Conservation (phyloP, 495 filamentous ascomycete genomes). For the Penicillium egyptiacum region DNA sequence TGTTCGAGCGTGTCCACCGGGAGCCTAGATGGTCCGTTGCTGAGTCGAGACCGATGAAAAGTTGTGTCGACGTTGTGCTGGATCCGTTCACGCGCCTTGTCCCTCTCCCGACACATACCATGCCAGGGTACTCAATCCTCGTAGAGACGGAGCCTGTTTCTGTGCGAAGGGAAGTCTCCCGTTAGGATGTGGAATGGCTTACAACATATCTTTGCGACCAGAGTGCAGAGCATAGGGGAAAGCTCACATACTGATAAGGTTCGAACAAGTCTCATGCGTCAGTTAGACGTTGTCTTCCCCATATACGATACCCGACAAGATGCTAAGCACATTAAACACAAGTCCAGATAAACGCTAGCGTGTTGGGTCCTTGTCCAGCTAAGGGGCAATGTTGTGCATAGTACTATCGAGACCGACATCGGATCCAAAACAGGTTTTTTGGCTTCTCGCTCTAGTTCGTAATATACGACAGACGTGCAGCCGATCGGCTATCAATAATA, state of each 20-base stretch:
- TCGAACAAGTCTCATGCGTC: neutral
- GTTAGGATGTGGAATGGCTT: neutral
- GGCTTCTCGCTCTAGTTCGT: neutral
- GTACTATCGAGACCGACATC: neutral
- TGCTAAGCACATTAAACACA: neutral
- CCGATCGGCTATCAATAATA: neutral
- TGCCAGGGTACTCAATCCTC: neutral
- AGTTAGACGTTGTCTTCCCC: neutral
- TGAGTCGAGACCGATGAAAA: slow-evolving; percentile 1
- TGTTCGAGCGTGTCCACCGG: neutral
- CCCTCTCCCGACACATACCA: neutral
- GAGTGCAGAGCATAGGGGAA: neutral
- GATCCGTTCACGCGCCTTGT: neutral
- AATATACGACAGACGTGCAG: neutral
- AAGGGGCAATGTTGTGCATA: neutral
- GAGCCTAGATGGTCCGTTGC: neutral
- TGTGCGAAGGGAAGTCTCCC: neutral
- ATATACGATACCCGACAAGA: neutral
- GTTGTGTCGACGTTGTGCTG: neutral
- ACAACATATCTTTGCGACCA: neutral
- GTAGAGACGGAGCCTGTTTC: neutral
- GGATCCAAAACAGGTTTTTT: slow-evolving; percentile 10
- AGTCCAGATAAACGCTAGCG: neutral
- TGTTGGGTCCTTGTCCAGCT: neutral
- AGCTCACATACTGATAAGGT: neutral